Evolutionary conservation across 2,329 filamentous ascomycete genomes (phyloP).

Genomic region (Trichoderma sp.): DNA sequence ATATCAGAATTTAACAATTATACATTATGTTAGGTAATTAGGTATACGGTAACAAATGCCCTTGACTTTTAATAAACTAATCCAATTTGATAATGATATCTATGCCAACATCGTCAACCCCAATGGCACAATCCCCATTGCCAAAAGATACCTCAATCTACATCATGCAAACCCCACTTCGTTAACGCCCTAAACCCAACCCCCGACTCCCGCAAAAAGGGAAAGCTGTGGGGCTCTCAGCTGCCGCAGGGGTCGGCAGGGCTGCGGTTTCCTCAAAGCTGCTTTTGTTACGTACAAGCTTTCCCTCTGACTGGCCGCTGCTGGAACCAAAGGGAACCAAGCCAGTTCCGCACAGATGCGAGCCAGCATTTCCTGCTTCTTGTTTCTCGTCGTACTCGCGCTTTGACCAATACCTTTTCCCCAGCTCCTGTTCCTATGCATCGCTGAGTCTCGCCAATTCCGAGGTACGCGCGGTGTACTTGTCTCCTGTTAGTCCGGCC

Average conservation of each 20-base stretch:
- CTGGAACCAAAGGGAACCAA: not conserved
- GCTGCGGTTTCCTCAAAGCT: not conserved
- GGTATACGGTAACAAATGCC: not conserved
- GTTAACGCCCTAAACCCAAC: not conserved
- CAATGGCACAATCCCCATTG: not conserved
- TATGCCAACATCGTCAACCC: not conserved
- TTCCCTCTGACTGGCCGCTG: not conserved
- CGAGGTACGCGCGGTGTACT: not conserved
- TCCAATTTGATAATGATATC: not conserved
- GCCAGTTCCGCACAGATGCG: not conserved
- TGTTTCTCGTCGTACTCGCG: not conserved
- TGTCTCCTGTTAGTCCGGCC: not conserved
- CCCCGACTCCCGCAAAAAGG: not conserved
- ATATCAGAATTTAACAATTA: no score
- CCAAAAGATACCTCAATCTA: not conserved
- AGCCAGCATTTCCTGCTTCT: not conserved
- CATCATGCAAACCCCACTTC: not conserved
- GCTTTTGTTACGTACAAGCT: not conserved
- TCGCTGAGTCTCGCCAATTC: not conserved
- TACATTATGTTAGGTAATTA: not conserved
- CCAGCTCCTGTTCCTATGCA: not conserved
- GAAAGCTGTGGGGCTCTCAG: not conserved
- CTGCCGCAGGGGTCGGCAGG: not conserved
- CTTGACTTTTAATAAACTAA: not conserved
- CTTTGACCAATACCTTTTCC: not conserved